These are phyloP conservation scores for Coniochaeta sp. DNA, from an alignment of 2,329 filamentous ascomycete genomes.

Conservation along the genomic window DNA sequence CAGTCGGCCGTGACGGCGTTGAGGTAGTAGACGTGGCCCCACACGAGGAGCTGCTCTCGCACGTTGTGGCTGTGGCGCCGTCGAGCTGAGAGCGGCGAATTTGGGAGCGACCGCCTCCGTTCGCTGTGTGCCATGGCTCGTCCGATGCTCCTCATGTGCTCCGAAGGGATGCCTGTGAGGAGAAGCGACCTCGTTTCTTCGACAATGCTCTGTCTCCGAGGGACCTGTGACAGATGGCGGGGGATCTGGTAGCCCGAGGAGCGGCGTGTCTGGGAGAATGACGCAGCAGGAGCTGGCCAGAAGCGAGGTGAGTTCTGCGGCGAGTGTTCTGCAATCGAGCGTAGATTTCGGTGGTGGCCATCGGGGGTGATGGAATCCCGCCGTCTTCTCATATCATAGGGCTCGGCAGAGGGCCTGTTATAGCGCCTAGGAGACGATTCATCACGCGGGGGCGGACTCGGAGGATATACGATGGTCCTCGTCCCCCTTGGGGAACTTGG, in stretches of 20 bases:
- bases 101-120: slow-evolving; percentile 17
- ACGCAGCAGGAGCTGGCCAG: slow-evolving; percentile 7
- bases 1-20: slow-evolving; percentile 34
- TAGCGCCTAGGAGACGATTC: slow-evolving; percentile 27
- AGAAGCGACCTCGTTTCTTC: slow-evolving; percentile 23
- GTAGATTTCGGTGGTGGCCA: slow-evolving; percentile 10
- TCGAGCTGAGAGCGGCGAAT: slow-evolving; percentile 1
- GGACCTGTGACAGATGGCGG: slow-evolving; percentile 9
- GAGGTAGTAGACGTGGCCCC: slow-evolving; percentile 33
- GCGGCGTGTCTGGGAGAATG: slow-evolving; percentile 8
- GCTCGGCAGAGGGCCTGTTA: slow-evolving; percentile 26
- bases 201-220: slow-evolving; percentile 18
- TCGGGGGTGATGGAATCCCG: slow-evolving; percentile 10
- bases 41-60: slow-evolving; percentile 29
- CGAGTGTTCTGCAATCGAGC: slow-evolving; percentile 22
- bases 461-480: slow-evolving; percentile 24
- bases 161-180: slow-evolving; percentile 15
- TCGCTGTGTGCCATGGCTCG: slow-evolving; percentile 7
- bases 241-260: slow-evolving; percentile 5
- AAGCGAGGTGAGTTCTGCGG: slow-evolving; percentile 4
- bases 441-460: slow-evolving; percentile 16
- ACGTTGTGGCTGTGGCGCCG: slow-evolving; percentile 16
- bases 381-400: slow-evolving; percentile 20
- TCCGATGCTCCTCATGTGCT: slow-evolving; percentile 5
- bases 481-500: slow-evolving; percentile 23